Conservation (phyloP, 2,329 filamentous ascomycete genomes). For the Cercospora janseana region DNA sequence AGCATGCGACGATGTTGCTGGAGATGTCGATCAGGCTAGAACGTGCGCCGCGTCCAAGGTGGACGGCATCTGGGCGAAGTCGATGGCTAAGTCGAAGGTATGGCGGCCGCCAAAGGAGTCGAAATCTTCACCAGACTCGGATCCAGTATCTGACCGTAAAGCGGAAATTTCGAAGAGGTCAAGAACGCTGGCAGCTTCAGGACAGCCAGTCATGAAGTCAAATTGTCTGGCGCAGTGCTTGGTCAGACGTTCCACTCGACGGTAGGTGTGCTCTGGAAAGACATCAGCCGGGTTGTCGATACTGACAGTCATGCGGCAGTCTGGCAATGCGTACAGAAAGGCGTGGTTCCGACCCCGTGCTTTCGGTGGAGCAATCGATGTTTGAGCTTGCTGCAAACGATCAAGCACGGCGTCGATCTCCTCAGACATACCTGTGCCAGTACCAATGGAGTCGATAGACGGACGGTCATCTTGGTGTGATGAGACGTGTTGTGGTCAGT, state of each 20-base stretch:
- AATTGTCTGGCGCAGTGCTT: conserved; percentile 4
- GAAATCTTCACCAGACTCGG: neutral
- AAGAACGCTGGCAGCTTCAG: neutral
- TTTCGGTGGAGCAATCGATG: neutral
- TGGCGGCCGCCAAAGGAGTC: neutral
- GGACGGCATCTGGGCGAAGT: conserved; percentile 8
- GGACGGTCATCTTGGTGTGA: too few species aligned
- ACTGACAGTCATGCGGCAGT: conserved; percentile 3
- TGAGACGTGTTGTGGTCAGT: too few species aligned
- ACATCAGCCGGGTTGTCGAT: neutral
- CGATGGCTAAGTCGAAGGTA: conserved; percentile 7
- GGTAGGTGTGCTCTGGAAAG: conserved; percentile 3
- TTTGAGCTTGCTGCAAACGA: neutral
- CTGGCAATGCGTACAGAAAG: conserved; percentile 3
- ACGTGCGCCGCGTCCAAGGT: neutral
- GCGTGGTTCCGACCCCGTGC: accelerated
- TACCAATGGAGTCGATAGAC: too few species aligned
- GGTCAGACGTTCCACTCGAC: neutral
- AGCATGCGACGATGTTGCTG: conserved; percentile 1
- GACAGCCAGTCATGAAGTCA: conserved; percentile 4
- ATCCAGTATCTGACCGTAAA: neutral
- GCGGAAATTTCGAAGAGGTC: neutral
- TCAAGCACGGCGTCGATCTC: neutral
- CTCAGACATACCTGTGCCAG: too few species aligned
- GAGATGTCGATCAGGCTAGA: conserved; percentile 10